Evolutionary conservation across 768 basidiomycete genomes (phyloP).

Genomic region (Rhodotorula graminis): DNA sequence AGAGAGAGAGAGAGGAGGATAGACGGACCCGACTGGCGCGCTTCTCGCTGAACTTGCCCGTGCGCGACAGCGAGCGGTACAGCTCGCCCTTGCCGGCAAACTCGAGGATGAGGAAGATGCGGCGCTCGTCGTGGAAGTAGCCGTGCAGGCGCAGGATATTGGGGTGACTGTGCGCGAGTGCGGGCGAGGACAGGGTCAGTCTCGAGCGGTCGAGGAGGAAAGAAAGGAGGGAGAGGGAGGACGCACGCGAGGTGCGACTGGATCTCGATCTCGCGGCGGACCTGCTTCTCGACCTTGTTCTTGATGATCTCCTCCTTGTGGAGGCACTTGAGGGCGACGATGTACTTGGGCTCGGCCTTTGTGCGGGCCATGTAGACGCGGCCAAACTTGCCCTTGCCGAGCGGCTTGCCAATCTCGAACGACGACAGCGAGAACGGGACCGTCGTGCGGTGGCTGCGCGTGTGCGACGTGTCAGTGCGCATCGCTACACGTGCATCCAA

Average conservation of each 20-base stretch:
- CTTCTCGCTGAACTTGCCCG: constrained; percentile 80
- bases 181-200: no score
- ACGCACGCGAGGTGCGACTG: constrained; percentile 73
- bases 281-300: constrained; percentile 90
- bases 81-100: constrained; percentile 96
- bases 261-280: constrained; percentile 95
- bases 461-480: no score
- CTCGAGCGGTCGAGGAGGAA: not conserved
- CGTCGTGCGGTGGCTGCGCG: constrained; percentile 13
- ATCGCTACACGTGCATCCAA: no score
- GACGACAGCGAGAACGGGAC: constrained; percentile 58
- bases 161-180: constrained; percentile 60
- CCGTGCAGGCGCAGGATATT: constrained; percentile 90
- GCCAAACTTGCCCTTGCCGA: constrained; percentile 99
- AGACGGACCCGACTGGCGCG: constrained; percentile 59
- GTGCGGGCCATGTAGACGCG: constrained; percentile 98
- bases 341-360: constrained; percentile 78
- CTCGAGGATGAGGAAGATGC: constrained; percentile 96
- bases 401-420: constrained; percentile 90
- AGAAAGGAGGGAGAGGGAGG: not conserved
- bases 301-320: constrained; percentile 95
- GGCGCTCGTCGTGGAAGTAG: constrained; percentile 96
- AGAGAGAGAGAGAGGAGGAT: not conserved
- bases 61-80: constrained; percentile 87
- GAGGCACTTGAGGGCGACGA: constrained; percentile 91